A percentile compares a stretch with the other conserved stretches of the same genome.
phyloP scores from a whole-genome alignment of 139 green algal species.

The Zygnema circumcarinatum region DNA sequence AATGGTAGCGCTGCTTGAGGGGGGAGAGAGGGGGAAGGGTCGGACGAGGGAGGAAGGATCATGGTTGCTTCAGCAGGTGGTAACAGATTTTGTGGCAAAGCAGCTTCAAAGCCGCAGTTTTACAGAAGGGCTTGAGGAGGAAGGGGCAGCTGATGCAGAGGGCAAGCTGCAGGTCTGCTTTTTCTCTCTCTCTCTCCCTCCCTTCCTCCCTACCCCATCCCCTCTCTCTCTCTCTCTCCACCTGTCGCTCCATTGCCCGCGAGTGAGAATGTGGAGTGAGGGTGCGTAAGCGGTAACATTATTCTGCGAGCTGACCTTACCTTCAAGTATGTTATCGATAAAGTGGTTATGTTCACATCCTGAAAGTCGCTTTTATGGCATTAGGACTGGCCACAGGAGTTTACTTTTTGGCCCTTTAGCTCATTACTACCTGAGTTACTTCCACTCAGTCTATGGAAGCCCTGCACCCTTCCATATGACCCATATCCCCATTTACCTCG shows the following conservation, averaged over 20 bases:
- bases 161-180: not conserved
- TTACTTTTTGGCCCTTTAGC: no score
- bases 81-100: constrained; percentile 20
- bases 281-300: no score
- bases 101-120: constrained; percentile 4
- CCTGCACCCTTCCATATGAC: constrained; percentile 2
- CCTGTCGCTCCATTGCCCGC: not conserved
- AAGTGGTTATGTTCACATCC: no score
- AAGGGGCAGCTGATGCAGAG: not conserved
- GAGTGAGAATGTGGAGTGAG: not conserved
- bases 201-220: constrained; percentile 13
- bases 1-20: constrained; percentile 25
- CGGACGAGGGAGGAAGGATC: not conserved
- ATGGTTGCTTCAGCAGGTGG: not conserved
- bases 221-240: constrained; percentile 3
- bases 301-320: no score
- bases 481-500: not conserved
- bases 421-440: no score
- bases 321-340: no score
- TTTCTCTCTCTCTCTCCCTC: not conserved
- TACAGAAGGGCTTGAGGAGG: not conserved
- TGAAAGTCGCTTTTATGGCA: no score
- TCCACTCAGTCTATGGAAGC: no score
- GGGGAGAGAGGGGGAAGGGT: not conserved
- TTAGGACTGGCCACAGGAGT: no score